Evolutionary conservation across 164 flowering plant species (phyloP), one percentile per base, ranked within the genome.

Genomic region (Stephania yunnanensis): DNA sequence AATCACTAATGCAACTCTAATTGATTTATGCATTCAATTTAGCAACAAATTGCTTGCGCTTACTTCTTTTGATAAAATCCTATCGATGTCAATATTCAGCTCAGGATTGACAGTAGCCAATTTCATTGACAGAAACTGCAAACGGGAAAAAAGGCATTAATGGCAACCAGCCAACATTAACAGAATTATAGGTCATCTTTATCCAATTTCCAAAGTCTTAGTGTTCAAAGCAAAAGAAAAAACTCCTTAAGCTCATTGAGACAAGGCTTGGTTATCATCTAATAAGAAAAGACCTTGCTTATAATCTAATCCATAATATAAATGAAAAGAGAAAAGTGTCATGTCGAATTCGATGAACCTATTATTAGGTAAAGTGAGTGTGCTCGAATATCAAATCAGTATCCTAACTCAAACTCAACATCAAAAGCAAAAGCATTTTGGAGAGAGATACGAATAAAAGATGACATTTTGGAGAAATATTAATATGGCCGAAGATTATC

Each of bases 81-180:
- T 84, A 22, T 91, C 97, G 8, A 95, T 76, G 75, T 91, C 93
- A 65, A 90, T 76, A 79, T 88, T 87, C 66, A 93, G 68, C 71
- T 89, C 97, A 15, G 98, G 97, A 83, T 91, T 92, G 76, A 94
- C 93, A 66, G 97, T 88, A 13, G 98, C 92, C 68, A 94, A 92
- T 82, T 94, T 94, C 98, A 94, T 94, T 11, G 98, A 94, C 74
- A 92, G 79, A 78, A 92, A 92, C 96, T 92, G 89, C 83, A 86
- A 75, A 48, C 79, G 7, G 42, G 46, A 80, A 71, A 71, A 29
- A 20, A 25, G 5, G 20, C 7, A 50, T 30, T 52, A 50, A 58
- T 71, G 42, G 42, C 3, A 29, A 46, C 12, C 42, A 66, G 9
- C 29, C 69, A 29, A 66, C 69, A 25, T 66, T 1, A 29, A 66